Conservation (phyloP, 129 eudicot species). For the Glebionis coronaria region DNA sequence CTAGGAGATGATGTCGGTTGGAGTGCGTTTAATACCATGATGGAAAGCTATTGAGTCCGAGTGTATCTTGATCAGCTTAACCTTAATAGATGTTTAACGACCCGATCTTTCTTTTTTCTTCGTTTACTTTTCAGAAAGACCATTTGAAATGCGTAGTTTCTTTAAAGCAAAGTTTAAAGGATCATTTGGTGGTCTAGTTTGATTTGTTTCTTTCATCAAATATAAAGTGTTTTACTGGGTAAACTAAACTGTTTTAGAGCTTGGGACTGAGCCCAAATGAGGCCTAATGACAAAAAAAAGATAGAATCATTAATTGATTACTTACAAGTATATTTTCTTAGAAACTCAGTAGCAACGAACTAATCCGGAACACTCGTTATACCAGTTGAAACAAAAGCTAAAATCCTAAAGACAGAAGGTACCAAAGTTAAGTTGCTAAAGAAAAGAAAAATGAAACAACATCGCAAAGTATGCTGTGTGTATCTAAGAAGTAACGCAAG, state of each 20-base stretch:
- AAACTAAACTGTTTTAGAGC: no score
- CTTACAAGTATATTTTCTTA: no score
- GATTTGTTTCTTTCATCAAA: constrained; percentile 15
- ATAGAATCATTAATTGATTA: no score
- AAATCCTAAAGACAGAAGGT: no score
- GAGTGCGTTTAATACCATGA: constrained; percentile 11
- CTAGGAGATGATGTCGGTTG: constrained; percentile 15
- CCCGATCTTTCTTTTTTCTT: background rate
- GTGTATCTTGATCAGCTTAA: background rate
- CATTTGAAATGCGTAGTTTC: background rate
- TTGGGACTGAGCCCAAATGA: no score
- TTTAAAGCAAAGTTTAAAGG: background rate
- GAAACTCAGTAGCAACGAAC: no score
- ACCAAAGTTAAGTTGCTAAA: no score
- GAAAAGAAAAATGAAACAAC: no score
- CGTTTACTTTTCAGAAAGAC: background rate
- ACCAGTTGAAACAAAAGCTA: no score
- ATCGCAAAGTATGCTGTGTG: no score
- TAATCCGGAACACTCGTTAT: no score
- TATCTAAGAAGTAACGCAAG: no score
- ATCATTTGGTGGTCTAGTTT: constrained; percentile 7
- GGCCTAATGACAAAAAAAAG: background rate
- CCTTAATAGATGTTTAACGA: background rate
- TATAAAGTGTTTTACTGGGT: background rate
- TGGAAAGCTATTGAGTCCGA: constrained; percentile 15